These are phyloP conservation scores for Cymodocea nodosa DNA, from an alignment of 116 monocot species.

Conservation along the genomic window DNA sequence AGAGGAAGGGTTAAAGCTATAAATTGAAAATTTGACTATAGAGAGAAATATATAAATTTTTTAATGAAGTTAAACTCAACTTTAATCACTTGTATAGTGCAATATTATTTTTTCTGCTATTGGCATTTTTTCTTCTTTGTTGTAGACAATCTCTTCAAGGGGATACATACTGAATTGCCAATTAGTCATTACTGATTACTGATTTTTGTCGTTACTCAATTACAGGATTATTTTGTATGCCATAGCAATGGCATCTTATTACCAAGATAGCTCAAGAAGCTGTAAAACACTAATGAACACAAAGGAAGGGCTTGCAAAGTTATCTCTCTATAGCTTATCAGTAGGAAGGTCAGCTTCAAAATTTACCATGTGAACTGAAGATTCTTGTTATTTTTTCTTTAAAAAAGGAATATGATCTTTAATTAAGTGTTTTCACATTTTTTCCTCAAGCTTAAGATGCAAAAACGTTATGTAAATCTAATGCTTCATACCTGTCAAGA, in stretches of 20 bases:
- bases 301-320: constrained; percentile 62
- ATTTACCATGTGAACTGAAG: neutral
- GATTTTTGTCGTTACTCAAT: constrained; percentile 8
- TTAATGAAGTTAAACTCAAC: no score
- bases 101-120: neutral
- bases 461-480: neutral
- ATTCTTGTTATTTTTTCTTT: neutral
- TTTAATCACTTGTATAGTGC: neutral
- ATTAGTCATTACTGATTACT: neutral
- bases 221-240: constrained; percentile 86
- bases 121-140: neutral
- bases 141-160: neutral
- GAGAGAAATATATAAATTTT: no score
- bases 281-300: constrained; percentile 40
- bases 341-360: constrained; percentile 52
- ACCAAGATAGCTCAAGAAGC: constrained; percentile 47
- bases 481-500: neutral
- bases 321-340: constrained; percentile 70
- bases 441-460: no score
- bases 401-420: neutral
- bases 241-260: constrained; percentile 68
- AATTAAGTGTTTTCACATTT: no score
- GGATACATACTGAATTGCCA: neutral
- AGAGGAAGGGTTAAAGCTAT: no score
- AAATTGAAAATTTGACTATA: no score